Conservation (phyloP, 176 grass and related monocot species). For the Oryza glaberrima region DNA sequence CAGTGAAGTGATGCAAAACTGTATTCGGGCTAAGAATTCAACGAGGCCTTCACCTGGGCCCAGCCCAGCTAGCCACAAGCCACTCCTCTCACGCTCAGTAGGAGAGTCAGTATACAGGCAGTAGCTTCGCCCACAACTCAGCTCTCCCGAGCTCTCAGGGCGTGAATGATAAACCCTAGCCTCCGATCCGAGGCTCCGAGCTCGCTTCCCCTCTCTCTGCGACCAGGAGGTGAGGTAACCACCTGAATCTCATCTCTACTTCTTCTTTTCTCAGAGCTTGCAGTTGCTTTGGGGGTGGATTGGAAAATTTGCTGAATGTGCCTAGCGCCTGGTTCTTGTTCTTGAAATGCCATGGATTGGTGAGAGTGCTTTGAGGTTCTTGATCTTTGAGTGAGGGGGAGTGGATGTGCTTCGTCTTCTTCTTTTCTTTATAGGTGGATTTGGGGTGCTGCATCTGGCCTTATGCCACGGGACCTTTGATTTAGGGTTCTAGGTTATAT, state of each 20-base stretch:
- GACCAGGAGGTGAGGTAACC: too few relatives aligned
- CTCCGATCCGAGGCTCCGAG: background rate
- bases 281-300: background rate
- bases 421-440: background rate
- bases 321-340: background rate
- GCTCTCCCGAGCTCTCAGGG: background rate
- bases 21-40: too few relatives aligned
- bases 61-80: too few relatives aligned
- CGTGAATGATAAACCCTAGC: conserved; percentile 28
- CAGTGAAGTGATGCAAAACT: too few relatives aligned
- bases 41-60: too few relatives aligned
- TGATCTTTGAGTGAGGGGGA: background rate
- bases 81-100: too few relatives aligned
- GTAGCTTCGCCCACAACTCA: background rate
- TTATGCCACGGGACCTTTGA: background rate
- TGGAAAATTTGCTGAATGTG: background rate
- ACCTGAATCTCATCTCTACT: background rate
- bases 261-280: background rate
- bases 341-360: background rate
- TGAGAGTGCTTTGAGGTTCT: background rate
- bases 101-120: too few relatives aligned
- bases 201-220: background rate
- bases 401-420: background rate
- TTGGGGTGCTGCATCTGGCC: background rate
- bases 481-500: background rate